Conservation (phyloP, 129 eudicot species). For the Erigeron canadensis region DNA sequence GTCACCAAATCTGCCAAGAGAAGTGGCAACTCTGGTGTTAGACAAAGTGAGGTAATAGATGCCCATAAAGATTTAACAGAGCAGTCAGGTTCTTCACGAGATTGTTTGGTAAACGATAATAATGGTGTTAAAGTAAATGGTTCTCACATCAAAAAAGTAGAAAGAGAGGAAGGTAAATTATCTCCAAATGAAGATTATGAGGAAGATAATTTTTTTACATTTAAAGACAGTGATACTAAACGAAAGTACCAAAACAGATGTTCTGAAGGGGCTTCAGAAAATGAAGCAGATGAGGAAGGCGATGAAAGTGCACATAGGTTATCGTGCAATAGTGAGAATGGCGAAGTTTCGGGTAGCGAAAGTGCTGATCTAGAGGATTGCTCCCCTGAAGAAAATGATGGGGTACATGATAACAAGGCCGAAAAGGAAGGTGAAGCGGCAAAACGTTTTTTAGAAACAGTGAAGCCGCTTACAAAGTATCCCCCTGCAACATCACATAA, state of each 20-base stretch:
- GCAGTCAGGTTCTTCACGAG: too few species aligned
- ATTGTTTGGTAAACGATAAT: constrained; percentile 16
- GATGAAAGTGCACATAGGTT: constrained; percentile 76
- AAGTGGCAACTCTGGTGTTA: not conserved
- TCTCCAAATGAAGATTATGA: constrained; percentile 66
- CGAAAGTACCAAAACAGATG: constrained; percentile 25
- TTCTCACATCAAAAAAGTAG: constrained; percentile 35
- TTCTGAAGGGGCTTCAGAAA: constrained; percentile 34
- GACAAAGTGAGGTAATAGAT: too few species aligned
- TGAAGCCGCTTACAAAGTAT: constrained; percentile 59
- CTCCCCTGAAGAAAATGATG: constrained; percentile 60
- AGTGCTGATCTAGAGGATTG: constrained; percentile 68
- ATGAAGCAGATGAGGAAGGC: constrained; percentile 49
- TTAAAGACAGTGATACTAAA: constrained; percentile 28
- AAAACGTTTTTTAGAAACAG: constrained; percentile 52
- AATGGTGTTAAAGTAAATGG: constrained; percentile 38
- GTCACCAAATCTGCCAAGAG: constrained; percentile 32
- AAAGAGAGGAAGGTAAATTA: constrained; percentile 87
- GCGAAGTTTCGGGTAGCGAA: constrained; percentile 64
- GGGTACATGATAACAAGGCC: constrained; percentile 54
- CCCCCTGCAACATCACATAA: constrained; percentile 37
- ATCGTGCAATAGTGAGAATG: constrained; percentile 62
- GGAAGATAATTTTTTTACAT: constrained; percentile 51
- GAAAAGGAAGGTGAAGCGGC: constrained; percentile 90
- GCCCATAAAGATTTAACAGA: too few species aligned